Evolutionary conservation across 139 green algal species (phyloP), one percentile per base, ranked within the genome.

Genomic region (Haematococcus lacustris): DNA sequence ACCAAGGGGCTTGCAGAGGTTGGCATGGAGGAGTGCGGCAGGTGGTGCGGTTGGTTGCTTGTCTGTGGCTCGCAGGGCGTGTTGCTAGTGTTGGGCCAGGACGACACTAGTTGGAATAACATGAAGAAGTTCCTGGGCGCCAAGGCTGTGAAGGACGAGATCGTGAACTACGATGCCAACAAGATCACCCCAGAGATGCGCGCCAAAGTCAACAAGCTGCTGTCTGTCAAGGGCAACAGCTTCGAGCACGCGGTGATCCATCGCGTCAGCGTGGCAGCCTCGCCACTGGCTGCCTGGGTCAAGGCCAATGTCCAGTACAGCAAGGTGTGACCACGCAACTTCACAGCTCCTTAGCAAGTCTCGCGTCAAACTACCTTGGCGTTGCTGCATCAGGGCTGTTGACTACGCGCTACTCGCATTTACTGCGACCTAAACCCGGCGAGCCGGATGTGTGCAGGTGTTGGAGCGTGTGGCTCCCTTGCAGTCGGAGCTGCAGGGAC

Each of bases 91-190:
- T 80, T 94, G 79, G 88, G 88, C 32, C 82, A 93, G 74, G 68
- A 85, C 53, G 91, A 96, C 80, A 94, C 87, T 34, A 86, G 75
- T 53, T 96, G 91, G 91, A 88, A 83, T 51, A 85, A 81, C 76
- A 96, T 96, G 91, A 92, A 89, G 77, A 88, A 87, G 69, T 96
- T 96, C 81, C 87, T 96, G 66, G 73, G 74, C 53, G 69, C 84
- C 62, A 85, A 85, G 71, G 78, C 79, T 7, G 82, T 87, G 50
- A 83, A 85, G 79, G 75, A 76, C 17, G 68, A 82, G 59, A 94
- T 96, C 75, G 83, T 96, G 47, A 93, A 91, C 75, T 96, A 89
- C 74, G 91, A 96, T 39, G 88, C 91, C 3, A 77, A 73, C 67
- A 82, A 77, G 73, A 70, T 82, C 66, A 82, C 75, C 13, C 69